A percentile compares a stretch with the other conserved stretches of the same genome.
Conservation (phyloP, 1,139 yeast species). For the Arxiozyma bovina region DNA sequence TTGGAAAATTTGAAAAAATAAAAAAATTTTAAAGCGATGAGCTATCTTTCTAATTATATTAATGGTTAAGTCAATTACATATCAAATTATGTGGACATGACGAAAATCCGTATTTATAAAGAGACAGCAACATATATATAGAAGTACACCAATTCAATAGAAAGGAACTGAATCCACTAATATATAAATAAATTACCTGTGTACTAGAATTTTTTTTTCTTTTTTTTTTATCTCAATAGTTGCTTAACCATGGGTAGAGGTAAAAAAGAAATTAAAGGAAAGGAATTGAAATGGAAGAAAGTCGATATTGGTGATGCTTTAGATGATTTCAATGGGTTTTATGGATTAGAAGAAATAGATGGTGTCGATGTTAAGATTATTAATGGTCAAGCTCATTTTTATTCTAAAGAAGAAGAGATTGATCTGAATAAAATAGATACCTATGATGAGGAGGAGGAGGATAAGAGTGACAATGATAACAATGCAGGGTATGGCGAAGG, state of each 20-base stretch:
- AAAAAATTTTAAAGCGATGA: not conserved
- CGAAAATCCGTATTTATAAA: not conserved
- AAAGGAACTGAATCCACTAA: slow-evolving; percentile 5
- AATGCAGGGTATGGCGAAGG: slow-evolving; percentile 17
- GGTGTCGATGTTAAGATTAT: slow-evolving; percentile 75
- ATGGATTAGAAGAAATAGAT: slow-evolving; percentile 87
- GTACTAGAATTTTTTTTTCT: not conserved
- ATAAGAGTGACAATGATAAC: slow-evolving; percentile 13
- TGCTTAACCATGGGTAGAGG: not conserved
- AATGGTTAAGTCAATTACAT: not conserved
- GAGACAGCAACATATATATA: not conserved
- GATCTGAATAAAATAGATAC: slow-evolving; percentile 1
- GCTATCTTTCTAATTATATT: not conserved
- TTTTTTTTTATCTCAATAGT: not conserved
- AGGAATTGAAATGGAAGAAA: slow-evolving; percentile 62
- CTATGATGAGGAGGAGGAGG: slow-evolving; percentile 12
- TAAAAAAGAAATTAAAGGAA: slow-evolving; percentile 35
- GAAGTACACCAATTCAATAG: not conserved
- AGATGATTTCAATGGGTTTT: slow-evolving; percentile 83
- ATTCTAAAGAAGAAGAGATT: slow-evolving; percentile 39
- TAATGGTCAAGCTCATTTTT: slow-evolving; percentile 53
- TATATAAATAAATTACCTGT: not conserved
- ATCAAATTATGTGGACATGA: not conserved
- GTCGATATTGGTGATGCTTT: slow-evolving; percentile 77
- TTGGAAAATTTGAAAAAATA: not conserved